These are phyloP conservation scores for Wickerhamiella alocasiicola DNA, from an alignment of 805 yeast species.

Conservation along the genomic window DNA sequence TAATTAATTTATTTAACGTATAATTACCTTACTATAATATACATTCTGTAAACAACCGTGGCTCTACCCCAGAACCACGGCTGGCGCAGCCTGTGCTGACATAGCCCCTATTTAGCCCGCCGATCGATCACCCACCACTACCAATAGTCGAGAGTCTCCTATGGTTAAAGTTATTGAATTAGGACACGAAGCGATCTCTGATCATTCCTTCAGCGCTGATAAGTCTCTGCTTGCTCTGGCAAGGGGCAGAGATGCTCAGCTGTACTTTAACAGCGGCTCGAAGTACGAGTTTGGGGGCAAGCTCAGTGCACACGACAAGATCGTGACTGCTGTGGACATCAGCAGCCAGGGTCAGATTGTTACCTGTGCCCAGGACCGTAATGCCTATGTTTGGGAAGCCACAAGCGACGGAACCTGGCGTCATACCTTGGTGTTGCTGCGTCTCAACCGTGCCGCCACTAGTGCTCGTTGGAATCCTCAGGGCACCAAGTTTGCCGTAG, in stretches of 20 bases:
- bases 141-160: constrained; percentile 18
- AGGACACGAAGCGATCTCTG: constrained; percentile 78
- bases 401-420: constrained; percentile 48
- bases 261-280: constrained; percentile 44
- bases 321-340: constrained; percentile 89
- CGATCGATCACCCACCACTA: too few species aligned
- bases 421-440: constrained; percentile 82
- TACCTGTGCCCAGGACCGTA: constrained; percentile 95
- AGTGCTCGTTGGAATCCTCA: constrained; percentile 88
- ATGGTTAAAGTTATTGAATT: constrained; percentile 37
- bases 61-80: too few species aligned
- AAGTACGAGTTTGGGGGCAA: constrained; percentile 53
- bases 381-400: constrained; percentile 93
- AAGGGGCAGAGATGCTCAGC: constrained; percentile 60
- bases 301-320: constrained; percentile 63
- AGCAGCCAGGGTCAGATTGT: constrained; percentile 72
- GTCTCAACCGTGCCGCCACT: constrained; percentile 94
- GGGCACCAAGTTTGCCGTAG: constrained; percentile 94
- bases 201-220: constrained; percentile 77
- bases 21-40: too few species aligned
- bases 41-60: too few species aligned
- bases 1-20: too few species aligned
- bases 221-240: constrained; percentile 62
- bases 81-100: too few species aligned
- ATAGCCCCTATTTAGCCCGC: too few species aligned